phyloP scores from a whole-genome alignment of 2,329 filamentous ascomycete genomes.

The Beauveria sp. region DNA sequence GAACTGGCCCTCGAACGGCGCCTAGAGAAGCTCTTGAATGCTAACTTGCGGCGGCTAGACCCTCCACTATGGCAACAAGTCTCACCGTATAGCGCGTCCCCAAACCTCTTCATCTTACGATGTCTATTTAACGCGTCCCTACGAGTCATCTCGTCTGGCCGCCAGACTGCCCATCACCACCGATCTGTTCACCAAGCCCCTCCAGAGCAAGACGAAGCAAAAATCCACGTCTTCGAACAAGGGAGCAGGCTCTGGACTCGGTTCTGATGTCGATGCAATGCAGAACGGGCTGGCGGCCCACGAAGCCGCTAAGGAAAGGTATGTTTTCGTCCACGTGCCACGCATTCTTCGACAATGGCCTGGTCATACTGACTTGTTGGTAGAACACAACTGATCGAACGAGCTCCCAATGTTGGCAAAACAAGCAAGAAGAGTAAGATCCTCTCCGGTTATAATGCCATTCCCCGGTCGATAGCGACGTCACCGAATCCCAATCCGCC shows the following conservation, averaged over 20 bases:
- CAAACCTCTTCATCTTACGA: slow-evolving; percentile 44
- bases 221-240: slow-evolving; percentile 25
- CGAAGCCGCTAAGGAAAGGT: slow-evolving; percentile 29
- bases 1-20: not conserved
- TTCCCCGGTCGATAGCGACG: slow-evolving; percentile 36
- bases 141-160: slow-evolving; percentile 37
- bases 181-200: slow-evolving; percentile 40
- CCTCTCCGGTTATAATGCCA: slow-evolving; percentile 31
- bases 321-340: slow-evolving; percentile 14
- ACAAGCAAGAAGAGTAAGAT: slow-evolving; percentile 35
- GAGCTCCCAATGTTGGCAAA: slow-evolving; percentile 25
- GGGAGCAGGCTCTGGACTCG: slow-evolving; percentile 32
- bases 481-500: slow-evolving; percentile 52
- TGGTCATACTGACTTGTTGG: slow-evolving; percentile 20
- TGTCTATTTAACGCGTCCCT: slow-evolving; percentile 47
- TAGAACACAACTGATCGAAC: slow-evolving; percentile 29
- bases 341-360: not conserved
- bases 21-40: not conserved
- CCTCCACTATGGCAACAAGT: slow-evolving; percentile 45
- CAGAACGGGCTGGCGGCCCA: slow-evolving; percentile 33
- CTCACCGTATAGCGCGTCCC: slow-evolving; percentile 37
- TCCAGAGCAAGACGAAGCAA: slow-evolving; percentile 20
- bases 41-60: slow-evolving; percentile 30
- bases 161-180: slow-evolving; percentile 43
- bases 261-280: slow-evolving; percentile 43